Percentiles rank a stretch among this genome's conserved stretches.
Conservation (phyloP, 768 basidiomycete species). For the Piloderma croceum region DNA sequence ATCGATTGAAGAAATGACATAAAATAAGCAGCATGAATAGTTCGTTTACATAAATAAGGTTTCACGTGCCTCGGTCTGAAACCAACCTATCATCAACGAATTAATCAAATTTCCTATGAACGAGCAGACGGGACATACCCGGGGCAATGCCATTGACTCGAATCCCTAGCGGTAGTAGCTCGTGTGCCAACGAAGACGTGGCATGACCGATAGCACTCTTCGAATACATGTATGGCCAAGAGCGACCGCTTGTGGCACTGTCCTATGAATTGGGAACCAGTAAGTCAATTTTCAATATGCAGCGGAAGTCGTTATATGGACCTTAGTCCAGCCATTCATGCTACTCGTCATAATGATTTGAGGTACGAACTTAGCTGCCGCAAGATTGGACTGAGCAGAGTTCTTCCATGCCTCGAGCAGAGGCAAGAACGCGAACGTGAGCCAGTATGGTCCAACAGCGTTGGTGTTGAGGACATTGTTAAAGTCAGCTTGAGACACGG, state of each 20-base stretch:
- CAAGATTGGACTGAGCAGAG: conserved; percentile 8
- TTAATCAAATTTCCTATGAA: not conserved
- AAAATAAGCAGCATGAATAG: not conserved
- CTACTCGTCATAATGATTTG: conserved; percentile 33
- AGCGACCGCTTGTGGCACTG: conserved; percentile 21
- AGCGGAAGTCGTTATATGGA: not conserved
- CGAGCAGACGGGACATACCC: conserved; percentile 11
- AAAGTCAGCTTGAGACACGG: conserved; percentile 24
- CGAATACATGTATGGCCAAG: conserved; percentile 30
- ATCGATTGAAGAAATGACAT: too few species aligned
- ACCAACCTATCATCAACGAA: not conserved
- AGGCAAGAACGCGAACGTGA: conserved; percentile 38
- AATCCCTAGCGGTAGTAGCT: conserved; percentile 29
- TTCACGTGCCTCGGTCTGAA: not conserved
- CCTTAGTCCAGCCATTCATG: conserved; percentile 35
- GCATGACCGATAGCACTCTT: conserved; percentile 31
- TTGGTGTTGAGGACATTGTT: conserved; percentile 21
- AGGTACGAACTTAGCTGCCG: conserved; percentile 22
- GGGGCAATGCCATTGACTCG: conserved; percentile 32
- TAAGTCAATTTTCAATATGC: not conserved
- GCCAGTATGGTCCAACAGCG: conserved; percentile 35
- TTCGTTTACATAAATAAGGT: not conserved
- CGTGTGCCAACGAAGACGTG: conserved; percentile 28
- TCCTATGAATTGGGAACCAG: conserved; percentile 14
- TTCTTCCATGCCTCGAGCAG: conserved; percentile 32